Evolutionary conservation across 2,329 filamentous ascomycete genomes (phyloP).

Genomic region (Tricladium varicosporioides): DNA sequence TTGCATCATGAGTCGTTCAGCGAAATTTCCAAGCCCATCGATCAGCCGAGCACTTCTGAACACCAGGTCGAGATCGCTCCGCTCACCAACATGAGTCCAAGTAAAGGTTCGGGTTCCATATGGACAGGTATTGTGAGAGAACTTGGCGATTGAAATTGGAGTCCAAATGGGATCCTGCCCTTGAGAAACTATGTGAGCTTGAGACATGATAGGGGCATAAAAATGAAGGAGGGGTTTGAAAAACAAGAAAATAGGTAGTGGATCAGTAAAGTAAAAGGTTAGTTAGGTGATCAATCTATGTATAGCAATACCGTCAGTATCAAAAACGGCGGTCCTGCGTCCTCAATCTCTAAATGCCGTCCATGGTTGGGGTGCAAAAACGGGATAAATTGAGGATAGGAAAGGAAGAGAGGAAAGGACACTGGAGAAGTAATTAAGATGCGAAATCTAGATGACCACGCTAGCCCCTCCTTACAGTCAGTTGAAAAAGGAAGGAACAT

Average conservation of each 20-base stretch:
- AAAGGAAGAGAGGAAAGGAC: constrained; percentile 1
- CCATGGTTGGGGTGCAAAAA: neutral
- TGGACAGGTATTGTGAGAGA: constrained; percentile 29
- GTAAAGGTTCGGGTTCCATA: constrained; percentile 20
- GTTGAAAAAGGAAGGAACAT: too few relatives aligned
- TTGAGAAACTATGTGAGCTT: constrained; percentile 23
- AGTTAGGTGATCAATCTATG: neutral
- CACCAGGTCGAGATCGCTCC: constrained; percentile 29
- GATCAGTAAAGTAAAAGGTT: neutral
- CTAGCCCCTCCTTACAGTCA: too few relatives aligned
- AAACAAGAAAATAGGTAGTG: neutral
- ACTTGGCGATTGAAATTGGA: constrained; percentile 30
- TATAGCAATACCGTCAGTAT: neutral
- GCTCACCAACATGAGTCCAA: constrained; percentile 31
- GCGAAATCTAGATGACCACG: too few relatives aligned
- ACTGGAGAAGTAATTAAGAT: neutral
- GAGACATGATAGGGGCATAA: neutral
- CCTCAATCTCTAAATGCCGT: neutral
- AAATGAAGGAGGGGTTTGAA: constrained; percentile 10
- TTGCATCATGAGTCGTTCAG: constrained; percentile 33
- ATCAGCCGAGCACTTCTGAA: constrained; percentile 23
- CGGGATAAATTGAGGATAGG: neutral
- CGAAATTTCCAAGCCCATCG: constrained; percentile 21
- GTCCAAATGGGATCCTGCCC: constrained; percentile 17
- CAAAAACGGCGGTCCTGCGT: neutral